Conservation (phyloP, 2,329 filamentous ascomycete genomes). For the Colletotrichum zoysiae region DNA sequence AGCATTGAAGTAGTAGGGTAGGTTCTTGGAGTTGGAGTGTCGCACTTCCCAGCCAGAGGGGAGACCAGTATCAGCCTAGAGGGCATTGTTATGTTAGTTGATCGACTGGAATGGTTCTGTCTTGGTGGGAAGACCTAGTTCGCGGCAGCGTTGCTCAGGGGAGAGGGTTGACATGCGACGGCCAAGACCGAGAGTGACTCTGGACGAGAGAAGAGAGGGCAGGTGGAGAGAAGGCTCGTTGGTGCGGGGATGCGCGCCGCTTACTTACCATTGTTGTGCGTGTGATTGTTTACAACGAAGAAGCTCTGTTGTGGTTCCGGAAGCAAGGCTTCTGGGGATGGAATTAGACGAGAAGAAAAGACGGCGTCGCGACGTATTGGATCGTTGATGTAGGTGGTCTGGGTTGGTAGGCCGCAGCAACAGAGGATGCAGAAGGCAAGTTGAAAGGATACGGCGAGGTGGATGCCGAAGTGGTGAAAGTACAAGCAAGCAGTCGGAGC, state of each 20-base stretch:
- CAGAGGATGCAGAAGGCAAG: slow-evolving; percentile 2
- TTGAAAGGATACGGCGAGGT: neutral
- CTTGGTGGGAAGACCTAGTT: slow-evolving; percentile 7
- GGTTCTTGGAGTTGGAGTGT: slow-evolving; percentile 97
- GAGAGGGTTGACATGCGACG: neutral
- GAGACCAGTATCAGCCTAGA: slow-evolving; percentile 80
- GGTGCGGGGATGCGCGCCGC: neutral
- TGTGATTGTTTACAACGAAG: neutral
- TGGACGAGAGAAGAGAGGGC: neutral
- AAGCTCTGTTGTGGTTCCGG: neutral
- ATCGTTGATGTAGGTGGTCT: neutral
- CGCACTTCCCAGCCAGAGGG: slow-evolving; percentile 94
- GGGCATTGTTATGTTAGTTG: slow-evolving; percentile 15
- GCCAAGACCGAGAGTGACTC: neutral
- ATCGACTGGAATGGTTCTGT: slow-evolving; percentile 23
- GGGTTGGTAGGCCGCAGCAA: neutral
- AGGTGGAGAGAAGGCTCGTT: neutral
- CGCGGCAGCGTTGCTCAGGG: neutral
- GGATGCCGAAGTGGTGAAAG: neutral
- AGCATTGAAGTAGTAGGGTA: slow-evolving; percentile 98
- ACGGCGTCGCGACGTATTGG: neutral
- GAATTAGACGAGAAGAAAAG: neutral
- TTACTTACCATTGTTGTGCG: slow-evolving; percentile 23
- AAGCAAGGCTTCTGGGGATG: neutral
- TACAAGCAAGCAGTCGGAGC: neutral